Evolutionary conservation across 1,284 basidiomycete species (phyloP), one percentile per base, ranked within the genome.

Genomic region (Ganoderma leucocontextum): DNA sequence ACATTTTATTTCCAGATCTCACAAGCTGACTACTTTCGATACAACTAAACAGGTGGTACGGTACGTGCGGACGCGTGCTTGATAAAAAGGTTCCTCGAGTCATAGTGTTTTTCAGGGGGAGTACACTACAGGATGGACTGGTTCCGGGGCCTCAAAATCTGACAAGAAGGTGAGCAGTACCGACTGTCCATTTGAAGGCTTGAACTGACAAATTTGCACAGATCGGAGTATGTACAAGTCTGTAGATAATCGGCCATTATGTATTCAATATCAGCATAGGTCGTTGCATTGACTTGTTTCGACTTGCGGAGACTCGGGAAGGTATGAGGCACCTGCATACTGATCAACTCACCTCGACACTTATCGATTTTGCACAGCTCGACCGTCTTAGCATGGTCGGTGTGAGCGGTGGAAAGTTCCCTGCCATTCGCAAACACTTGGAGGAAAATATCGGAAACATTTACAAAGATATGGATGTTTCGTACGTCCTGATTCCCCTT

Each of bases 71-170:
- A 53, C 22, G n/a, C 42, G 4, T 25, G n/a, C 8, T 12, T 60
- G 15, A n/a, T n/a, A 38, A 53, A 2, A 44, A 13, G n/a, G 3
- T 25, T 39, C 22, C 19, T n/a, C 47, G n/a, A 12, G 19, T 12
- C 33, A 60, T 15, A 12, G 15, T 17, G 42, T 10, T 12, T 53
- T 67, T 19, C 63, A 92, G 91, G 93, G 93, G 60, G 93, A 96
- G 83, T 97, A 97, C 81, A 97, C 96, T 67, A 97, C 96, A 63
- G 96, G 96, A 78, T 97, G 94, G 91, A 95, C 95, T 5, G 91
- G 90, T 19, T 88, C 91, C 42, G 94, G 95, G n/a, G 92, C 93
- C 57, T 96, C 95, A 25, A 95, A 93, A 77, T 96, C 95, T 9
- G 96, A 97, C 84, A 97, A 97, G 83, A 97, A 96, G 86, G 93